A percentile compares a stretch with the other conserved stretches of the same genome.
These are phyloP conservation scores for Hypoxylon fuscum DNA, from an alignment of 495 filamentous ascomycete genomes.

Conservation along the genomic window DNA sequence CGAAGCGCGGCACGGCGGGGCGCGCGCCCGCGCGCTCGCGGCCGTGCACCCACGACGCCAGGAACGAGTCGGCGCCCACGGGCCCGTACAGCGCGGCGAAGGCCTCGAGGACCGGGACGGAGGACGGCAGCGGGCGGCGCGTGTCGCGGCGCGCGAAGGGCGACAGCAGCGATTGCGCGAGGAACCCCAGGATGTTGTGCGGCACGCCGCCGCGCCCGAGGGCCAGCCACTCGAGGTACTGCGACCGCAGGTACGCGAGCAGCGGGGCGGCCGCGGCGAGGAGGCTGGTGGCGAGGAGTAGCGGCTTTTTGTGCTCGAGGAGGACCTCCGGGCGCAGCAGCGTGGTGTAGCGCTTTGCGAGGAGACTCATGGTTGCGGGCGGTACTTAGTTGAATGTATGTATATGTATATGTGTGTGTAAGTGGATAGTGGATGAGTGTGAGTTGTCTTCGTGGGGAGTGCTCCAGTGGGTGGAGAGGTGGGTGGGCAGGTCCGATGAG, in stretches of 20 bases:
- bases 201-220: constrained; percentile 53
- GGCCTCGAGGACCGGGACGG: constrained; percentile 13
- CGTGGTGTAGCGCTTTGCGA: constrained; percentile 13
- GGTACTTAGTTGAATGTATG: too few relatives aligned
- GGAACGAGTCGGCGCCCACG: not conserved
- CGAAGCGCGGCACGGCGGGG: constrained; percentile 39
- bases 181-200: constrained; percentile 49
- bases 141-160: constrained; percentile 41
- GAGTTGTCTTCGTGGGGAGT: too few relatives aligned
- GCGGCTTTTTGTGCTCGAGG: constrained; percentile 6
- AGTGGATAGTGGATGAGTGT: too few relatives aligned
- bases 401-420: too few relatives aligned
- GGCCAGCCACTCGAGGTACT: constrained; percentile 46
- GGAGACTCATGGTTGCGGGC: constrained; percentile 28
- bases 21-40: not conserved
- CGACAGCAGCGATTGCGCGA: constrained; percentile 35
- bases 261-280: constrained; percentile 12
- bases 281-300: constrained; percentile 19
- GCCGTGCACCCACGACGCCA: constrained; percentile 1
- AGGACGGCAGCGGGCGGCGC: constrained; percentile 24
- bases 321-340: constrained; percentile 4
- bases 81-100: constrained; percentile 15
- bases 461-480: too few relatives aligned
- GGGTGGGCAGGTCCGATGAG: too few relatives aligned
- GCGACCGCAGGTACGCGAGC: constrained; percentile 28